A percentile compares a stretch with the other conserved stretches of the same genome.
These are phyloP conservation scores for Acaromyces ingoldii DNA, from an alignment of 1,284 basidiomycete species.

Conservation along the genomic window DNA sequence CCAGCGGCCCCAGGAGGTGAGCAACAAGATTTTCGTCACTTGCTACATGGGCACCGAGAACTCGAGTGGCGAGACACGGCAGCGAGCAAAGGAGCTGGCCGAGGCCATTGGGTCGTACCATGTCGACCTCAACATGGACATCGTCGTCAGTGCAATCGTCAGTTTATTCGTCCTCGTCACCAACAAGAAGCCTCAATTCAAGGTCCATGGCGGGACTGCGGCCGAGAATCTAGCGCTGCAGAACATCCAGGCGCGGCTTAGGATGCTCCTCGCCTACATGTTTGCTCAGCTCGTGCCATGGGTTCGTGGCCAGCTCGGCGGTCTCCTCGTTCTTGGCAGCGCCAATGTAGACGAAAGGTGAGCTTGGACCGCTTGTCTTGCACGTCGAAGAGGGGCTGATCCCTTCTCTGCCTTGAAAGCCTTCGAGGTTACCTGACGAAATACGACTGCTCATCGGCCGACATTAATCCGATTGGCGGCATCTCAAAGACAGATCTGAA, in stretches of 20 bases:
- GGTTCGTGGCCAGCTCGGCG: constrained; percentile 77
- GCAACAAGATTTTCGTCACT: constrained; percentile 83
- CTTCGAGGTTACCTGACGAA: constrained; percentile 95
- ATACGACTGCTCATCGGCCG: constrained; percentile 76
- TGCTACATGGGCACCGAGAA: constrained; percentile 99
- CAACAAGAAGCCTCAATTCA: constrained; percentile 73
- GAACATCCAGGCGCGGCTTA: constrained; percentile 90
- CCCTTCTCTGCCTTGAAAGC: constrained; percentile 15
- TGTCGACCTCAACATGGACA: constrained; percentile 92
- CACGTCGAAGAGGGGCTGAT: constrained; percentile 3
- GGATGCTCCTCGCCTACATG: constrained; percentile 95
- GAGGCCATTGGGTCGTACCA: constrained; percentile 80
- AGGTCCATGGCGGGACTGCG: constrained; percentile 75
- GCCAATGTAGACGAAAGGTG: constrained; percentile 97
- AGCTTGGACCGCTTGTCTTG: constrained; percentile 11
- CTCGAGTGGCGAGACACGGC: constrained; percentile 78
- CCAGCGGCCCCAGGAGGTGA: constrained; percentile 77
- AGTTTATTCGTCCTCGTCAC: constrained; percentile 81
- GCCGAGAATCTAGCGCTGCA: constrained; percentile 95
- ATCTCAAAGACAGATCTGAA: constrained; percentile 98
- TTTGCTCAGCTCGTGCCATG: constrained; percentile 95
- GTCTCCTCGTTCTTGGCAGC: constrained; percentile 86
- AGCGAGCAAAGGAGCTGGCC: constrained; percentile 77
- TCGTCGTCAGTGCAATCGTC: constrained; percentile 74
- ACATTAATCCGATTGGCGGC: constrained; percentile 96